Conservation (phyloP, 805 yeast genomes). For the Candida easanensis region DNA sequence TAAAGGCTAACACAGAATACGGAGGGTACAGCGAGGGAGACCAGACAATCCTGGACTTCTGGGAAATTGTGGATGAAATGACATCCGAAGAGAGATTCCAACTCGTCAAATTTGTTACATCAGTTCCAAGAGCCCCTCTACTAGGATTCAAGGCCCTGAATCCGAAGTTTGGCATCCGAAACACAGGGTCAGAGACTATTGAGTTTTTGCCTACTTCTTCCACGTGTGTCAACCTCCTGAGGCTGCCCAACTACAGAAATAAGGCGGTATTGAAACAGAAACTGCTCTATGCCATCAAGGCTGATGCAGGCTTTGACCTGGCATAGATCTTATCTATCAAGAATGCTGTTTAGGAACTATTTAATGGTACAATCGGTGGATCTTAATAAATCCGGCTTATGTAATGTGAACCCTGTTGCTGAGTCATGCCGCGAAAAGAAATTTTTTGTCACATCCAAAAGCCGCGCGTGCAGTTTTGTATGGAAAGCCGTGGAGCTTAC, state of each 20-base stretch:
- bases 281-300: slow-evolving; percentile 71
- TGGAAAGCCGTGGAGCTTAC: background rate
- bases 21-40: slow-evolving; percentile 61
- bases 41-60: slow-evolving; percentile 60
- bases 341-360: too few relatives aligned
- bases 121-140: slow-evolving; percentile 88
- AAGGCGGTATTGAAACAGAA: slow-evolving; percentile 57
- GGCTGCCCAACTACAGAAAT: slow-evolving; percentile 77
- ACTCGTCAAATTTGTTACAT: slow-evolving; percentile 84
- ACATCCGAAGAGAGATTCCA: slow-evolving; percentile 56
- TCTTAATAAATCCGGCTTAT: too few relatives aligned
- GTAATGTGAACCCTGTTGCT: background rate
- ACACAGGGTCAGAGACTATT: slow-evolving; percentile 47
- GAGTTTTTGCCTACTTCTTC: slow-evolving; percentile 78
- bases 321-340: background rate
- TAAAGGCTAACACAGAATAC: slow-evolving; percentile 57
- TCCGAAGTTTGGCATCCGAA: slow-evolving; percentile 80
- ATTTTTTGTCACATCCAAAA: slow-evolving; percentile 10
- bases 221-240: slow-evolving; percentile 86
- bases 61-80: slow-evolving; percentile 76
- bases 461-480: background rate
- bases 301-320: slow-evolving; percentile 86
- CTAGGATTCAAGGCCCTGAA: slow-evolving; percentile 73
- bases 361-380: too few relatives aligned
- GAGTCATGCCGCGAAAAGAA: slow-evolving; percentile 1